Conservation (phyloP, 2,329 filamentous ascomycete species). For the Juglanconis oblonga region DNA sequence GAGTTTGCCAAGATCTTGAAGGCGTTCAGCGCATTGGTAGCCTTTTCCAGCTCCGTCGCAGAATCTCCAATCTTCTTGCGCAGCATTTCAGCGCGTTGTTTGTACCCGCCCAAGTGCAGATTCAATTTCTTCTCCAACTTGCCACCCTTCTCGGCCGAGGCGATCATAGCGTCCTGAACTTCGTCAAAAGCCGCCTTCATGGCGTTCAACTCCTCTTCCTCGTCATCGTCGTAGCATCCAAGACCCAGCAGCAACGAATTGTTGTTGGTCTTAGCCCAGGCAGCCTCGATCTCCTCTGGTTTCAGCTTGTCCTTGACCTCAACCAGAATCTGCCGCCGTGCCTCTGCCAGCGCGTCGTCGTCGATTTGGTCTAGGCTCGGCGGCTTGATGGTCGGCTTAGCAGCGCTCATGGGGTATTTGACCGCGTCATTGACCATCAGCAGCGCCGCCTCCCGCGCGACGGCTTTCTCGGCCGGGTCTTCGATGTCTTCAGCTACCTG, state of each 20-base stretch:
- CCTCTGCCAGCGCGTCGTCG: constrained; percentile 70
- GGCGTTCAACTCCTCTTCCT: constrained; percentile 63
- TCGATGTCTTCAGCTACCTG: constrained; percentile 57
- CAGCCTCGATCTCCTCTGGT: constrained; percentile 48
- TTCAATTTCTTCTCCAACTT: constrained; percentile 93
- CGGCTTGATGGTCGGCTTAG: constrained; percentile 61
- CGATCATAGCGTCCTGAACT: constrained; percentile 70
- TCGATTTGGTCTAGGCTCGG: constrained; percentile 61
- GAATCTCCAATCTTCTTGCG: constrained; percentile 77
- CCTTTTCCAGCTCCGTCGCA: constrained; percentile 70
- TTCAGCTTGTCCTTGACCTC: constrained; percentile 57
- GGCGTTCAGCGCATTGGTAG: constrained; percentile 66
- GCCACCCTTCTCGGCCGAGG: constrained; percentile 74
- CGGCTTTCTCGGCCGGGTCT: constrained; percentile 64
- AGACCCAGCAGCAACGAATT: constrained; percentile 71
- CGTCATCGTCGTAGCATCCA: constrained; percentile 74
- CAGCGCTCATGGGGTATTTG: constrained; percentile 68
- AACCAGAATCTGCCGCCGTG: constrained; percentile 71
- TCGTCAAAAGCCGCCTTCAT: constrained; percentile 72
- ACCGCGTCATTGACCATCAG: constrained; percentile 80
- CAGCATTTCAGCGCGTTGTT: constrained; percentile 78
- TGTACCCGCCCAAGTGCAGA: constrained; percentile 85
- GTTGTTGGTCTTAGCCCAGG: constrained; percentile 51
- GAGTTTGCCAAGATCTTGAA: constrained; percentile 74
- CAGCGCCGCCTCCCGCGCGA: constrained; percentile 74